phyloP scores from a whole-genome alignment of 2,329 filamentous ascomycete species.

The Penicillium brevicompactum region DNA sequence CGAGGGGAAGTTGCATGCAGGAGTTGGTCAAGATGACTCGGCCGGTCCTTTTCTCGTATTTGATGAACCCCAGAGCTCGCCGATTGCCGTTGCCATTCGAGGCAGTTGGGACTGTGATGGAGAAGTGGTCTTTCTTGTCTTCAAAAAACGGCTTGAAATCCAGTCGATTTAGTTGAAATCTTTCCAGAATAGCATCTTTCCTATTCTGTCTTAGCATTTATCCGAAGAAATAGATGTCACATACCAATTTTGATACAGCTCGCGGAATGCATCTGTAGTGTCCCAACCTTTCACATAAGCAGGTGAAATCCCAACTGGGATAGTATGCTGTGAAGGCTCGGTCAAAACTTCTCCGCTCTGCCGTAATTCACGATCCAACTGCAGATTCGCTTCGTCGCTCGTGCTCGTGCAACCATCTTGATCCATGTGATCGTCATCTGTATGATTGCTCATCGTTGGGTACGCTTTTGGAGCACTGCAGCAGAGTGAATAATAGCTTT shows the following conservation, averaged over 20 bases:
- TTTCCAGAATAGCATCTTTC: slow-evolving; percentile 8
- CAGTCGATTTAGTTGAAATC: slow-evolving; percentile 5
- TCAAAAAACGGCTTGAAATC: slow-evolving; percentile 5
- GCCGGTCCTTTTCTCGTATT: background rate
- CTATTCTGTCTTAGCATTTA: slow-evolving; percentile 3
- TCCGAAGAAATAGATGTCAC: background rate
- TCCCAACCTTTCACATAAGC: slow-evolving; percentile 1
- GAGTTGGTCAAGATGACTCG: slow-evolving; percentile 5
- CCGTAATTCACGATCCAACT: background rate
- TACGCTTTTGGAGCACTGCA: slow-evolving; percentile 1
- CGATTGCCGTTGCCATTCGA: background rate
- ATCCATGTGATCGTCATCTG: background rate
- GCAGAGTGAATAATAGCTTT: background rate
- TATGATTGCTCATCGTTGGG: background rate
- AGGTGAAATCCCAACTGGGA: slow-evolving; percentile 2
- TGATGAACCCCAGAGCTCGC: background rate
- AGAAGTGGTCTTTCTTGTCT: slow-evolving; percentile 2
- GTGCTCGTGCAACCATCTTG: background rate
- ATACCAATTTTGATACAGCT: slow-evolving; percentile 4
- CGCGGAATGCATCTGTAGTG: background rate
- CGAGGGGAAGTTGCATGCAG: slow-evolving; percentile 5
- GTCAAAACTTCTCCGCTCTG: background rate
- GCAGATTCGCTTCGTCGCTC: slow-evolving; percentile 1
- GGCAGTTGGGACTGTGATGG: slow-evolving; percentile 1
- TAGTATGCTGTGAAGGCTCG: background rate